Base-by-base conservation (phyloP, 768 basidiomycete species). In the Calocera viscosa region DNA sequence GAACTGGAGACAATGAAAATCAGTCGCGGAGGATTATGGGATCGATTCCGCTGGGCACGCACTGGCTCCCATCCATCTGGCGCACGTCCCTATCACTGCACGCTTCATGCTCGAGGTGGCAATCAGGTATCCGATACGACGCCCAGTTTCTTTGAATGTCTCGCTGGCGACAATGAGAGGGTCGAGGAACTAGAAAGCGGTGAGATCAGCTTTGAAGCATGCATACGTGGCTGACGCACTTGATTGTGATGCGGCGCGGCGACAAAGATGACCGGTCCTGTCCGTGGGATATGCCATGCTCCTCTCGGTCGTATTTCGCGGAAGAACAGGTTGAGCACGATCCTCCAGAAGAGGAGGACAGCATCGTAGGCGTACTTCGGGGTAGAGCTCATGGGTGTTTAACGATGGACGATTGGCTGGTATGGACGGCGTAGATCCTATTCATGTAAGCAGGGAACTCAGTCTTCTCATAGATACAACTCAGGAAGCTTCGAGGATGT, bases 211-310 rank as follows among this genome's bases (percentile, higher is more conserved):
- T 33, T 60, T 12, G 28, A 33, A 66, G 64, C 22, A 41, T 38
- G 67, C 34, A 49, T 66, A 68, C 33, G 66, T 67, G 49, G 43
- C 73, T 71, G 67, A 72, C 77, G 43, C 72, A 87, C 91, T 78
- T 94, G 91, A 75, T 96, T 96, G 73, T 87, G 85, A 76, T 97
- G 94, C 41, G 94, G 94, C 11, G 91, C 94, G 43, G 83, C 92
- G 60, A 92, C 92, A 75, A 96, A 94, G 70, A 98, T 91, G 65
- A 95, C 84, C 1, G 95, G 90, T 0, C 93, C 95, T 67, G 90
- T 83, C 67, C 82, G 82, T 30, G 95, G 95, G 68, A 98, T 91
- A 74, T 96, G 91, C 82, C 90, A 97, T 39, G 93, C 90, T 64
- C 95, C 91, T 76, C 95, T 82, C 2, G 94, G 91, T 67, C 95